These are phyloP conservation scores for Prinsepia uniflora DNA, from an alignment of 306 rosid species.

Conservation along the genomic window DNA sequence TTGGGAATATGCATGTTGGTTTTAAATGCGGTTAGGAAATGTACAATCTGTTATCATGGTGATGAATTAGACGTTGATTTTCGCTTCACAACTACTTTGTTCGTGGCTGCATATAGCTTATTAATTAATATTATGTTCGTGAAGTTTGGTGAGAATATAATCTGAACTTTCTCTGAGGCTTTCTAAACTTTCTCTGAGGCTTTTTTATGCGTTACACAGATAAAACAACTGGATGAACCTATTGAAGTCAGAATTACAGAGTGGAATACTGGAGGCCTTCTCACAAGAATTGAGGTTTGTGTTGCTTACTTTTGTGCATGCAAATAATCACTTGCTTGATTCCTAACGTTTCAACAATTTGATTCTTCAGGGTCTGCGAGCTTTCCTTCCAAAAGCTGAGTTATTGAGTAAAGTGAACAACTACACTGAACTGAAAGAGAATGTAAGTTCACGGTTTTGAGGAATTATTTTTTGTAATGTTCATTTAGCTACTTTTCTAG, in stretches of 20 bases:
- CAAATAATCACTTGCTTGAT: slow-evolving; percentile 11
- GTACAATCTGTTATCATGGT: not conserved
- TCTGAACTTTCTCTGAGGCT: slow-evolving; percentile 16
- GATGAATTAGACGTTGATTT: slow-evolving; percentile 4
- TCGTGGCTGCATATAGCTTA: not conserved
- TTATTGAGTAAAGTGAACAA: slow-evolving; percentile 63
- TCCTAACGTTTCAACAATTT: slow-evolving; percentile 21
- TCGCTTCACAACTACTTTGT: not conserved
- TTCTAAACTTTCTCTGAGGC: slow-evolving; percentile 14
- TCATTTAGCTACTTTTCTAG: not conserved
- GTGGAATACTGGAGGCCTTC: slow-evolving; percentile 94
- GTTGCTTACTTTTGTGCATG: slow-evolving; percentile 6
- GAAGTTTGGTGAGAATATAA: slow-evolving; percentile 13
- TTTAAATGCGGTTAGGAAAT: not conserved
- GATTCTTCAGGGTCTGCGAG: slow-evolving; percentile 74
- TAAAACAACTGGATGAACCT: slow-evolving; percentile 76
- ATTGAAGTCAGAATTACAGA: slow-evolving; percentile 75
- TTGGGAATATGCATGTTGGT: not conserved
- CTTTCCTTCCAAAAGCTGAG: slow-evolving; percentile 85
- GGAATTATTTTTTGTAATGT: not conserved
- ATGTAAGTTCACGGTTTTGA: slow-evolving; percentile 42
- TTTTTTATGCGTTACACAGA: slow-evolving; percentile 49
- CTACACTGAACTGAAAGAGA: slow-evolving; percentile 77
- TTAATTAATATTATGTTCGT: not conserved
- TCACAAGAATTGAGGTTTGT: slow-evolving; percentile 87